phyloP scores from a whole-genome alignment of 2,329 filamentous ascomycete species.

The Biscogniauxia marginata region DNA sequence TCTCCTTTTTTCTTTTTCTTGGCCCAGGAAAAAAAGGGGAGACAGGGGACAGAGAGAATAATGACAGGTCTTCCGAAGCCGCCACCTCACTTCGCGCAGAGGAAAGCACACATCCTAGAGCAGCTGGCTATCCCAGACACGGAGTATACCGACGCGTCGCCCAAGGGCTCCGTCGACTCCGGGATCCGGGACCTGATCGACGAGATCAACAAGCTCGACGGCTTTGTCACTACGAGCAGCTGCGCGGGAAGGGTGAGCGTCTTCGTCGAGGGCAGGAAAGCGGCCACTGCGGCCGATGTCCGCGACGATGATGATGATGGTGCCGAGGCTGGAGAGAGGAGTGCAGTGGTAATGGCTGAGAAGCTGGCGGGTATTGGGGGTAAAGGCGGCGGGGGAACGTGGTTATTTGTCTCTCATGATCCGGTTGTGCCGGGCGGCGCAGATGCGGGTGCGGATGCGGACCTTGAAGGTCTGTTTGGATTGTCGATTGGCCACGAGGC shows the following conservation, averaged over 20 bases:
- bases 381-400: constrained; percentile 79
- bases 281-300: constrained; percentile 22
- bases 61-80: constrained; percentile 10
- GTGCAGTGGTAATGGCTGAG: constrained; percentile 25
- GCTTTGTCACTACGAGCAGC: constrained; percentile 88
- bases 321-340: constrained; percentile 16
- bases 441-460: constrained; percentile 4
- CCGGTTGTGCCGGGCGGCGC: constrained; percentile 45
- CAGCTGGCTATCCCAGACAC: constrained; percentile 66
- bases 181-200: constrained; percentile 75
- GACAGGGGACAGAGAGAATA: not conserved
- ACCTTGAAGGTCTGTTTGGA: constrained; percentile 26
- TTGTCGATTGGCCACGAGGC: constrained; percentile 33
- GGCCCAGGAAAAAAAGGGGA: not conserved
- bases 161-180: constrained; percentile 82
- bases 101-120: constrained; percentile 71
- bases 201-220: constrained; percentile 71
- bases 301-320: constrained; percentile 13
- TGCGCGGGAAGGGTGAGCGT: constrained; percentile 86
- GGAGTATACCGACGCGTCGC: constrained; percentile 79
- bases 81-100: constrained; percentile 48
- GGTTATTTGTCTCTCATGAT: constrained; percentile 88
- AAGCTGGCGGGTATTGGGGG: constrained; percentile 66
- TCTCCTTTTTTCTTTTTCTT: too few species aligned
- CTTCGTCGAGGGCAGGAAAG: constrained; percentile 76